phyloP scores from a whole-genome alignment of 2,329 filamentous ascomycete species.

The Diaporthe batatas region DNA sequence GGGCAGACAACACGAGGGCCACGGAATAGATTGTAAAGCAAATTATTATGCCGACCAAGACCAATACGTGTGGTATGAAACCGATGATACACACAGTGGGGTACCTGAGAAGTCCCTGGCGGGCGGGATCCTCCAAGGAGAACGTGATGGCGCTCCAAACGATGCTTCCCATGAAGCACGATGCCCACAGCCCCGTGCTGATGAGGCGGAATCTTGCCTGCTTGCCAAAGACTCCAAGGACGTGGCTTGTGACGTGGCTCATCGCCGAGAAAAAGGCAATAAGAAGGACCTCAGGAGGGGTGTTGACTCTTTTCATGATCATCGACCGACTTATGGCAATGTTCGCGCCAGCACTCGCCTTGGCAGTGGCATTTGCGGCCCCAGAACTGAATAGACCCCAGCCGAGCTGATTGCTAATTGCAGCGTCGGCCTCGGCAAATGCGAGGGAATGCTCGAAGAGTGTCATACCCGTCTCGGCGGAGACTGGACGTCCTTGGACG shows the following conservation, averaged over 20 bases:
- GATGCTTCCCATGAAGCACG: constrained; percentile 90
- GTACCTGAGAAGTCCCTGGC: constrained; percentile 82
- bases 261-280: constrained; percentile 90
- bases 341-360: constrained; percentile 52
- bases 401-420: constrained; percentile 83
- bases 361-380: constrained; percentile 58
- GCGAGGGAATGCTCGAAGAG: constrained; percentile 96
- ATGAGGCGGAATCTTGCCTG: constrained; percentile 85
- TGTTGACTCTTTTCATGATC: constrained; percentile 85
- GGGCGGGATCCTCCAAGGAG: constrained; percentile 69
- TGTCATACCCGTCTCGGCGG: constrained; percentile 94
- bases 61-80: constrained; percentile 93
- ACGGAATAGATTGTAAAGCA: constrained; percentile 83
- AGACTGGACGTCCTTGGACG: constrained; percentile 83
- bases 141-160: constrained; percentile 79
- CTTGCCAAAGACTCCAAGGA: constrained; percentile 83
- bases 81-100: constrained; percentile 96
- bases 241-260: constrained; percentile 88
- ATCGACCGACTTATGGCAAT: constrained; percentile 72
- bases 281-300: constrained; percentile 87
- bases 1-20: constrained; percentile 81
- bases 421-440: constrained; percentile 94
- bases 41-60: constrained; percentile 81
- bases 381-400: constrained; percentile 72
- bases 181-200: constrained; percentile 90